phyloP scores from a whole-genome alignment of 2,329 filamentous ascomycete genomes.

The Phialemonium atrogriseum region DNA sequence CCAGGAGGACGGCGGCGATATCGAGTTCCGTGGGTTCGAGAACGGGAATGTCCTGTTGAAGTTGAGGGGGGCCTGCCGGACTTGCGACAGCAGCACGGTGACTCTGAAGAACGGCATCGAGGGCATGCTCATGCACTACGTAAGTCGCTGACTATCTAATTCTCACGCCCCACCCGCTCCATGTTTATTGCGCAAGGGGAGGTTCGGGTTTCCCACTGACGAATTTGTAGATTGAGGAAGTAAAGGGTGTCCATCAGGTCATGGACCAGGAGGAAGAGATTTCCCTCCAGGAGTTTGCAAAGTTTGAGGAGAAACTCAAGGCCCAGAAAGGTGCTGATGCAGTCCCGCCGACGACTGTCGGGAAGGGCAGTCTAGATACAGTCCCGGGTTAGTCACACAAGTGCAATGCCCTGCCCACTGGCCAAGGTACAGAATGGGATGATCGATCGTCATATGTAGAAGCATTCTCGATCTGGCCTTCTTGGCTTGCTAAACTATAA shows the following conservation, averaged over 20 bases:
- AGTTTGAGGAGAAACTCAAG: conserved; percentile 79
- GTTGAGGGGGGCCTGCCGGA: conserved; percentile 85
- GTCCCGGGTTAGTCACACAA: conserved; percentile 21
- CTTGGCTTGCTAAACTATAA: no score
- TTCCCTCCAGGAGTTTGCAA: conserved; percentile 78
- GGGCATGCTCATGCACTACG: conserved; percentile 95
- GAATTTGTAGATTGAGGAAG: conserved; percentile 78
- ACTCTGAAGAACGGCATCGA: conserved; percentile 97
- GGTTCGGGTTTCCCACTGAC: no score
- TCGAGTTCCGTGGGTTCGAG: conserved; percentile 87
- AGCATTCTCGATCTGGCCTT: no score
- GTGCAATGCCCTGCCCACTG: no score
- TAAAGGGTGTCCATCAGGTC: conserved; percentile 85
- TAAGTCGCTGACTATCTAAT: conserved; percentile 49
- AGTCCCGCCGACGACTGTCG: conserved; percentile 27
- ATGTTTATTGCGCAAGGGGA: no score
- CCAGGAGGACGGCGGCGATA: conserved; percentile 95
- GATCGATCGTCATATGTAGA: no score
- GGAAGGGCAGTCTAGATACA: conserved; percentile 29
- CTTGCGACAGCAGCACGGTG: conserved; percentile 93
- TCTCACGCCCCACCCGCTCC: neutral
- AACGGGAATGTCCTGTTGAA: conserved; percentile 80
- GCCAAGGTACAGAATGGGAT: no score
- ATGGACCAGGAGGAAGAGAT: conserved; percentile 89
- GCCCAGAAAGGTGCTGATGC: conserved; percentile 42